phyloP scores from a whole-genome alignment of 2,329 filamentous ascomycete species.

The Verticillium isaacii region DNA sequence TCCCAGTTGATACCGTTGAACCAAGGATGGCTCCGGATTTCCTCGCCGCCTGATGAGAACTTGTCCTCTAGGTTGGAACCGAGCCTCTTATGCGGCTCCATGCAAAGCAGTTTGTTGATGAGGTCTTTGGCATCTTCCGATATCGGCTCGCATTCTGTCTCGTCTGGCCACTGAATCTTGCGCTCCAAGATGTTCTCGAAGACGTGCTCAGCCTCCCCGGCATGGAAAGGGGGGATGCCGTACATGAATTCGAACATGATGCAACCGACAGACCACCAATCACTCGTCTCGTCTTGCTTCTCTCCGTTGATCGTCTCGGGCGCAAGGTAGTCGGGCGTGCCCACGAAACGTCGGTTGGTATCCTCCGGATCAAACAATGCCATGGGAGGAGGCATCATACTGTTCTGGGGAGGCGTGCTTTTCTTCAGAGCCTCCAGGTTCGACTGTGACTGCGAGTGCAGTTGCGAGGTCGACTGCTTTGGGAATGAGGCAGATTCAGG shows the following conservation, averaged over 20 bases:
- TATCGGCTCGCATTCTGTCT: constrained; percentile 65
- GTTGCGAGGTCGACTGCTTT: constrained; percentile 23
- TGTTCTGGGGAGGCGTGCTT: constrained; percentile 57
- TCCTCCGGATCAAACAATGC: constrained; percentile 94
- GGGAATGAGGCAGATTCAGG: constrained; percentile 72
- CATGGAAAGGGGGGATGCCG: constrained; percentile 91
- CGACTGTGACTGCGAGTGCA: constrained; percentile 26
- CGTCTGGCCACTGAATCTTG: constrained; percentile 88
- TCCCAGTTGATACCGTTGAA: constrained; percentile 87
- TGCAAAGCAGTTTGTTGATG: constrained; percentile 86
- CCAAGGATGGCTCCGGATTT: constrained; percentile 88
- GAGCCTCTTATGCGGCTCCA: constrained; percentile 75
- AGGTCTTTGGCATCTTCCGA: constrained; percentile 89
- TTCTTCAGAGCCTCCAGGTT: constrained; percentile 47
- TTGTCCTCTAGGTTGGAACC: constrained; percentile 84
- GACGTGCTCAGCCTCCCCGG: constrained; percentile 81
- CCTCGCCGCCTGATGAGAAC: constrained; percentile 76
- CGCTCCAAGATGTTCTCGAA: constrained; percentile 94
- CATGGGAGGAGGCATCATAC: constrained; percentile 86
- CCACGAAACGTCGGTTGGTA: constrained; percentile 87
- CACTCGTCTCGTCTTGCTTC: constrained; percentile 94
- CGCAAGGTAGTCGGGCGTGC: constrained; percentile 93
- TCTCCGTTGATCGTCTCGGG: constrained; percentile 95
- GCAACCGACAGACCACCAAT: constrained; percentile 99
- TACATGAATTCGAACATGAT: constrained; percentile 96